Evolutionary conservation across 2,329 filamentous ascomycete species (phyloP), one percentile per base, ranked within the genome.

Genomic region (Penicillium fuscoglaucum): DNA sequence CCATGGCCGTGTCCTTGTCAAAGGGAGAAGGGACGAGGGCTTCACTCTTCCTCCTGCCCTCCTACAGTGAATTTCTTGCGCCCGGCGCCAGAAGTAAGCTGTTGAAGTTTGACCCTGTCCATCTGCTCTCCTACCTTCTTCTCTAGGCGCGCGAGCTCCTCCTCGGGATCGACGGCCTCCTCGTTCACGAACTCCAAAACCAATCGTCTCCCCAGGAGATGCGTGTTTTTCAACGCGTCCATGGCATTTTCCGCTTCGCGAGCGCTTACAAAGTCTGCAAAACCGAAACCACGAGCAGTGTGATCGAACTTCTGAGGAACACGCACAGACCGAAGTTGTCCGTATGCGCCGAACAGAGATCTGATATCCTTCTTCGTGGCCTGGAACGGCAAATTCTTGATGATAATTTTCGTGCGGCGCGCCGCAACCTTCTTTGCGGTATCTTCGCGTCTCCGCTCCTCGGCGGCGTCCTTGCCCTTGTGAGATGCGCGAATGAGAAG

Each of bases 301-400:
- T 88, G 87, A 79, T 96, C 91, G 75, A 96, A 93, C 77, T 97
- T 98, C 80, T 96, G 93, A 53, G 95, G 95, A 70, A 99, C 86
- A 63, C 95, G 90, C 61, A 99, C 91, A 53, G 92, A 93, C 70
- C 91, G 89, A 62, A 99, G 85, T 74, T 96, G 89, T 46, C 95
- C 96, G 77, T 97, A 98, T 37, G 91, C 87, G 61, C 90, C 87
- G 73, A 98, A 93, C 43, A 98, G 82, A 54, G 89, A 82, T 62
- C 91, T 86, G 58, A 99, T 84, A 73, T 99, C 95, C 76, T 96
- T 95, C 81, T 96, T 97, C 54, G 87, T 89, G 49, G 90, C 89
- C 79, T 98, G 91, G 80, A 99, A 99, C 21, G 95, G 93, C 76
- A 99, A 80, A 80, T 99, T 99, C 82, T 98, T 99, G 80, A 99